Evolutionary conservation across 2,329 filamentous ascomycete genomes (phyloP), one percentile per base, ranked within the genome.

Genomic region (Tolypocladium album): DNA sequence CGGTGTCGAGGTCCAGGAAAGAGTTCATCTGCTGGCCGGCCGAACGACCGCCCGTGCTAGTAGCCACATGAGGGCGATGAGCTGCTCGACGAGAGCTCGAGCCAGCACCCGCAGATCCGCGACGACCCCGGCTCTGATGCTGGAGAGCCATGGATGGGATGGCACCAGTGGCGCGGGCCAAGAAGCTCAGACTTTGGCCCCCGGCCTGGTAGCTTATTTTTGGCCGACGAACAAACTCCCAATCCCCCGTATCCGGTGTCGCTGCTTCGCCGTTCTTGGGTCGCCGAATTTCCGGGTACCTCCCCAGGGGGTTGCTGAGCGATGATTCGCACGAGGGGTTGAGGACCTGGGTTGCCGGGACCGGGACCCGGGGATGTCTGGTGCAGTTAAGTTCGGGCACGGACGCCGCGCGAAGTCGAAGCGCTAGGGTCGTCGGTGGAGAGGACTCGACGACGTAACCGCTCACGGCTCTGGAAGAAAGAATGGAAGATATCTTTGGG

Each of bases 1-100:
- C n/a, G 17, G 22, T 57, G 20, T 58, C 60, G 36, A 61, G 60
- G 55, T 63, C 52, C 34, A 64, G 56, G 57, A 65, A 65, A 40
- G 59, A 62, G 55, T 58, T 62, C 60, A 61, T 64, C 24, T 58
- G 58, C 47, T 58, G 52, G 15, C 39, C 27, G 38, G n/a, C 39
- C 40, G 53, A 58, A 56, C 57, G 58, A 58, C 45, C 13, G 31
- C 43, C 17, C 39, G 39, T 22, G 4, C 20, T 45, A 20, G 20
- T 9, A 24, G n/a, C 40, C 55, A 31, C 39, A 31, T 38, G 52
- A 27, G 50, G 50, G 34, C 50, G 50, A 36, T 17, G 50, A 52
- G 43, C 43, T 59, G 13, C 47, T 58, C 59, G 59, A 50, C 34
- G 59, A 43, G 59, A 50, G 36, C 45, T 47, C 8, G n/a, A 40